These are phyloP conservation scores for Mycena capillaripes DNA, from an alignment of 768 basidiomycete species.

Conservation along the genomic window DNA sequence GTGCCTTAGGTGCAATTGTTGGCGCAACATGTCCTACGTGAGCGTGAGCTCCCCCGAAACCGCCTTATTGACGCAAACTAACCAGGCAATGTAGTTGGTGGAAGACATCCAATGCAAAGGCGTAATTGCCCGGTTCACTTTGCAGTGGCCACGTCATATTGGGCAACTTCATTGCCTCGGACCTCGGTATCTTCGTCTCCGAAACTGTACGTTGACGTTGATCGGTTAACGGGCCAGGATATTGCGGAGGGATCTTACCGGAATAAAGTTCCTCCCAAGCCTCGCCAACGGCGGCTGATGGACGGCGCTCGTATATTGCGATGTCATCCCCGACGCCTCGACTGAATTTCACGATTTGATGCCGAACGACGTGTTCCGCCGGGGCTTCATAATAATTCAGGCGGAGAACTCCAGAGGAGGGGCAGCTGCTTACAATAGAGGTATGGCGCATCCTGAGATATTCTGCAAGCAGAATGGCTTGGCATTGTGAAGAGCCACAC, in stretches of 20 bases:
- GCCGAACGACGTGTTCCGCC: constrained; percentile 34
- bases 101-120: constrained; percentile 39
- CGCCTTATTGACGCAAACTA: no score
- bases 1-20: constrained; percentile 38
- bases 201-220: constrained; percentile 11
- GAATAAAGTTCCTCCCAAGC: constrained; percentile 43
- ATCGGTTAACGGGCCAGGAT: no score
- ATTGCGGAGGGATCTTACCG: neutral
- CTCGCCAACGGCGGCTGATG: constrained; percentile 36
- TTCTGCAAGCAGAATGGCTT: no score
- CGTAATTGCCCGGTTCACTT: constrained; percentile 41
- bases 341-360: constrained; percentile 38
- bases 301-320: constrained; percentile 12
- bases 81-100: constrained; percentile 52
- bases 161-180: constrained; percentile 39
- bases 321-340: constrained; percentile 34
- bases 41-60: no score
- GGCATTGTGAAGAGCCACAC: no score
- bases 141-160: constrained; percentile 44
- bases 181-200: constrained; percentile 34
- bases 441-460: no score
- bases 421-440: no score
- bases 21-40: no score
- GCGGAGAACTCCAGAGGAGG: no score
- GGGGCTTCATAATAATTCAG: no score